Conservation (phyloP, 495 filamentous ascomycete species). For the Aspergillus campestris region DNA sequence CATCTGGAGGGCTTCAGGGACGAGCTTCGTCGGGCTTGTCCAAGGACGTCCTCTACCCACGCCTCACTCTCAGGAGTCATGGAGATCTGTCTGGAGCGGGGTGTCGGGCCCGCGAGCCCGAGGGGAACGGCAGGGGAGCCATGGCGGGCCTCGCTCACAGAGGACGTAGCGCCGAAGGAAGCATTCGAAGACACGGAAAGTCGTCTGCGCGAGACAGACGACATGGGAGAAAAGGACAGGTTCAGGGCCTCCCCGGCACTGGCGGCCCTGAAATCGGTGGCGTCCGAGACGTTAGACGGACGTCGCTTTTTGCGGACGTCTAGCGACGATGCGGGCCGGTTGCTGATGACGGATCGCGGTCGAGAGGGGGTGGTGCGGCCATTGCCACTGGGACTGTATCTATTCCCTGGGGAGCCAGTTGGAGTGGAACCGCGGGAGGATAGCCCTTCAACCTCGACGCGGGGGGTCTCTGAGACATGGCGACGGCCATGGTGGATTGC, state of each 20-base stretch:
- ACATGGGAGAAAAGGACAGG: slow-evolving; percentile 25
- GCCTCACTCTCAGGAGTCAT: slow-evolving; percentile 45
- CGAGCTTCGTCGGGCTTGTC: slow-evolving; percentile 33
- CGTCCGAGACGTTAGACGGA: slow-evolving; percentile 31
- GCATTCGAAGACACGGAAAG: slow-evolving; percentile 32
- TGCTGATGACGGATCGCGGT: slow-evolving; percentile 27
- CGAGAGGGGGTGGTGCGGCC: slow-evolving; percentile 29
- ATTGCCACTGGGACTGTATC: slow-evolving; percentile 12
- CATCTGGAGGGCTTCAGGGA: slow-evolving; percentile 20
- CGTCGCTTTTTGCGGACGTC: slow-evolving; percentile 33
- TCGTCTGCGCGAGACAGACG: slow-evolving; percentile 19
- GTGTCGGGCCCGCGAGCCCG: slow-evolving; percentile 41
- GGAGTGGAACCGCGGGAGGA: slow-evolving; percentile 26
- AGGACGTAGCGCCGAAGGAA: slow-evolving; percentile 24
- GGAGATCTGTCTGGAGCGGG: slow-evolving; percentile 33
- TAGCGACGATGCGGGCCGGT: slow-evolving; percentile 32
- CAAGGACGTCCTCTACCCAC: slow-evolving; percentile 41
- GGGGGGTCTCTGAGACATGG: slow-evolving; percentile 32
- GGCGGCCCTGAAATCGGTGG: slow-evolving; percentile 20
- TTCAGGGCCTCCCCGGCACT: slow-evolving; percentile 19
- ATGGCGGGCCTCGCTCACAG: slow-evolving; percentile 15
- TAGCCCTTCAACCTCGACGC: slow-evolving; percentile 36
- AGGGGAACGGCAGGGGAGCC: slow-evolving; percentile 28
- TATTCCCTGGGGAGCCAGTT: slow-evolving; percentile 20
- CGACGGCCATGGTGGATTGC: slow-evolving; percentile 72